Conservation (phyloP, 78 protist genomes). For the Dictyostelium capitatum region DNA sequence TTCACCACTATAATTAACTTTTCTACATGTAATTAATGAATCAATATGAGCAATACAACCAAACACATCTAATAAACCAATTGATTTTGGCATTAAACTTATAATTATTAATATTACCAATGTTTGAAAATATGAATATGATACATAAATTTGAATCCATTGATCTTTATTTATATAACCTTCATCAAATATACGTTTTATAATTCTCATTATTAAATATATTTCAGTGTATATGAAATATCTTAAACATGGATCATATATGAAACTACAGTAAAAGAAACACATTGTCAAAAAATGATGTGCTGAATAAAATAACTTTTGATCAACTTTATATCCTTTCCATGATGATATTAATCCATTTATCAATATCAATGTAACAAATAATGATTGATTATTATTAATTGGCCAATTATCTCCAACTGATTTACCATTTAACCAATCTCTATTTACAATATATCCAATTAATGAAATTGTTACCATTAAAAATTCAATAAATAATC, state of each 20-base stretch:
- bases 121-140: not conserved
- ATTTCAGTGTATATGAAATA: not conserved
- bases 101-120: not conserved
- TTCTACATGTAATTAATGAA: constrained; percentile 20
- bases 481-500: constrained; percentile 20
- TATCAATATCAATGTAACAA: not conserved
- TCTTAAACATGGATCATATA: not conserved
- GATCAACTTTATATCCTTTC: constrained; percentile 21
- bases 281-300: constrained; percentile 9
- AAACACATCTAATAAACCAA: not conserved
- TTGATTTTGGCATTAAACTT: not conserved
- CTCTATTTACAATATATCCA: not conserved
- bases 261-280: not conserved
- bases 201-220: not conserved
- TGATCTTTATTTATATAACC: not conserved
- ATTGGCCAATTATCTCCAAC: not conserved
- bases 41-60: constrained; percentile 15
- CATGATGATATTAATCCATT: constrained; percentile 13
- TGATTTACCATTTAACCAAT: not conserved
- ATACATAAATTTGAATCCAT: constrained; percentile 7
- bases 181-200: not conserved
- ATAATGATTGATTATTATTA: not conserved
- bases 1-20: not conserved
- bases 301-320: constrained; percentile 1
- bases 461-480: not conserved